Evolutionary conservation across 1,139 yeast species (phyloP).

Genomic region (Kodamaea plutei): DNA sequence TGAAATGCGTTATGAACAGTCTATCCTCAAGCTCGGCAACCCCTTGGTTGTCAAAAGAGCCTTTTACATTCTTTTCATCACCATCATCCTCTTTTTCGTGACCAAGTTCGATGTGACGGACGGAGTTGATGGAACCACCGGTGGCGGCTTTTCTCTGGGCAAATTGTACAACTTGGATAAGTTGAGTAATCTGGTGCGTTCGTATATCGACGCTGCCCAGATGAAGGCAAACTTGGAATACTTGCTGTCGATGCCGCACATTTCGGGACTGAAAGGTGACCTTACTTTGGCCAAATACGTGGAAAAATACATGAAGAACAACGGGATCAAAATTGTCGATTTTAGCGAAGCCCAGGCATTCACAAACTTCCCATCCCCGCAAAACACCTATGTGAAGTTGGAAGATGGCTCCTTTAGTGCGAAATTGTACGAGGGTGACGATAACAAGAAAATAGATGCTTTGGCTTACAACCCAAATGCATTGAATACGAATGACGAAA

Average conservation of each 20-base stretch:
- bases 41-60: conserved; percentile 80
- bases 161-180: conserved; percentile 59
- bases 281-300: conserved; percentile 64
- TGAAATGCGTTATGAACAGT: conserved; percentile 48
- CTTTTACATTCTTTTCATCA: conserved; percentile 62
- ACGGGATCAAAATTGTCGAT: conserved; percentile 52
- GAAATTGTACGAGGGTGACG: conserved; percentile 30
- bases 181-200: conserved; percentile 45
- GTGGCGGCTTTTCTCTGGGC: conserved; percentile 49
- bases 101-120: conserved; percentile 53
- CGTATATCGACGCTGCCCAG: conserved; percentile 50
- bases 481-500: conserved; percentile 39
- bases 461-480: conserved; percentile 70
- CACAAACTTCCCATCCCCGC: conserved; percentile 49
- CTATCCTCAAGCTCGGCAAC: conserved; percentile 67
- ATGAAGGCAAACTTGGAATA: conserved; percentile 73
- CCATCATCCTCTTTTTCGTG: conserved; percentile 52
- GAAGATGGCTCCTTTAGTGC: conserved; percentile 37
- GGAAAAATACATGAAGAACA: conserved; percentile 50
- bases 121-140: conserved; percentile 38
- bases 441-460: conserved; percentile 33
- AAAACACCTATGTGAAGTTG: conserved; percentile 28
- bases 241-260: conserved; percentile 77
- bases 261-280: conserved; percentile 87
- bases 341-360: conserved; percentile 50